Conservation (phyloP, 2,329 filamentous ascomycete species). For the Sarocladiaceae sp. region DNA sequence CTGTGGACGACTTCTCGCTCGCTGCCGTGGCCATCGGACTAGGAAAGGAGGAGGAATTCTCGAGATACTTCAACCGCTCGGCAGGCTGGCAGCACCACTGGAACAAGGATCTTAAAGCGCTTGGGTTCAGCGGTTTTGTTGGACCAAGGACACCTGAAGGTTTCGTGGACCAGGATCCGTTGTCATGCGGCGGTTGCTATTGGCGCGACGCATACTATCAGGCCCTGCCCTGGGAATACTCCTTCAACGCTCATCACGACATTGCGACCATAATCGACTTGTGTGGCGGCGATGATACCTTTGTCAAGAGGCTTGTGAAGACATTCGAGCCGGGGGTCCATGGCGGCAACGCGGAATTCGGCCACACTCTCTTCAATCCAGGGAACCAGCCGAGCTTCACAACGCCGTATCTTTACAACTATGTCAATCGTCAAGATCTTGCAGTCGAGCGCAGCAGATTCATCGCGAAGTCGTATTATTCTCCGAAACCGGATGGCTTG, state of each 20-base stretch:
- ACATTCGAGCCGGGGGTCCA: conserved; percentile 51
- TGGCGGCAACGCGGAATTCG: conserved; percentile 36
- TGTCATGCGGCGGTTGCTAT: conserved; percentile 60
- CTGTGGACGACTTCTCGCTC: conserved; percentile 64
- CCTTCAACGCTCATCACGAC: conserved; percentile 66
- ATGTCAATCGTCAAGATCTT: conserved; percentile 57
- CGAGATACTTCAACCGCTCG: conserved; percentile 58
- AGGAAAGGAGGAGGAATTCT: conserved; percentile 42
- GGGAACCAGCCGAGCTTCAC: conserved; percentile 66
- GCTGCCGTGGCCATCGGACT: conserved; percentile 61
- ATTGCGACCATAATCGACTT: conserved; percentile 48
- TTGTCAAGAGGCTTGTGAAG: conserved; percentile 54
- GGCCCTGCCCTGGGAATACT: conserved; percentile 61
- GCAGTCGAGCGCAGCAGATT: conserved; percentile 54
- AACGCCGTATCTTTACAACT: conserved; percentile 67
- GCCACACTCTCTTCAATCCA: conserved; percentile 59
- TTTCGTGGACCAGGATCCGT: conserved; percentile 52
- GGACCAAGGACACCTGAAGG: conserved; percentile 53
- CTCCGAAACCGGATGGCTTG: conserved; percentile 48
- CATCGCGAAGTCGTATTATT: conserved; percentile 58
- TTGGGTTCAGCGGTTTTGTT: conserved; percentile 62
- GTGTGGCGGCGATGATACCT: conserved; percentile 50
- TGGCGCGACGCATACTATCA: conserved; percentile 59
- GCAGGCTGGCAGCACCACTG: conserved; percentile 70
- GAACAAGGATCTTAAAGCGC: conserved; percentile 53